phyloP scores from a whole-genome alignment of 1,284 basidiomycete genomes.

The Violaceomyces palustris region DNA sequence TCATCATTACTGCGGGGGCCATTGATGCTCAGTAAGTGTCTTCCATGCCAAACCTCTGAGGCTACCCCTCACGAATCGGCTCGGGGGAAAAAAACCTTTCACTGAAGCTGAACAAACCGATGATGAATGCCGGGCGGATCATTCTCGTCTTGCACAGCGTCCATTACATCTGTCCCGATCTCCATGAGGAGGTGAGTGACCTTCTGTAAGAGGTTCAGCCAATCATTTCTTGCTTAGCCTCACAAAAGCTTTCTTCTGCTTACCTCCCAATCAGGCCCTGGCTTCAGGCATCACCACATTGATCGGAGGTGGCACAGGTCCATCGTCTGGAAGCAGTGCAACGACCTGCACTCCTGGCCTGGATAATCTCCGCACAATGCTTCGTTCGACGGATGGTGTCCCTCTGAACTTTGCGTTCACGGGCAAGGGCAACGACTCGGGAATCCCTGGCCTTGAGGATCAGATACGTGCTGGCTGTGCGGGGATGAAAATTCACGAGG shows the following conservation, averaged over 20 bases:
- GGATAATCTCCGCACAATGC: slow-evolving; percentile 44
- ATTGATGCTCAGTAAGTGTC: slow-evolving; percentile 72
- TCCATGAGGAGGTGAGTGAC: slow-evolving; percentile 66
- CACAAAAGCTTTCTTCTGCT: neutral
- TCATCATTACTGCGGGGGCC: slow-evolving; percentile 88
- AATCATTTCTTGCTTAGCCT: neutral
- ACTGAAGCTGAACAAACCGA: no score
- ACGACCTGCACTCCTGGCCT: slow-evolving; percentile 82
- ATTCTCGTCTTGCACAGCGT: slow-evolving; percentile 16
- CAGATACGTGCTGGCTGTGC: slow-evolving; percentile 80
- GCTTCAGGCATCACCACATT: slow-evolving; percentile 56
- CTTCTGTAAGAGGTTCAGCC: neutral
- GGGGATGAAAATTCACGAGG: slow-evolving; percentile 93
- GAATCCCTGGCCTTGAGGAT: slow-evolving; percentile 66
- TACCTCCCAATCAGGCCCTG: slow-evolving; percentile 56
- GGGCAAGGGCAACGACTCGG: slow-evolving; percentile 76
- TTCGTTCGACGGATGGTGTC: slow-evolving; percentile 70
- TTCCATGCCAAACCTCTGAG: no score
- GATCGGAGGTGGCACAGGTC: slow-evolving; percentile 69
- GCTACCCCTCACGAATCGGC: no score
- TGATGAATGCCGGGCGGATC: no score
- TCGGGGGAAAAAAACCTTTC: neutral
- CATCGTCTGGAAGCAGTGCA: slow-evolving; percentile 80
- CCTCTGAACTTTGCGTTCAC: slow-evolving; percentile 89
- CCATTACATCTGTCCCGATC: slow-evolving; percentile 83